Base-by-base conservation (phyloP, 2,329 filamentous ascomycete species). In the Botrytis fragariae region DNA sequence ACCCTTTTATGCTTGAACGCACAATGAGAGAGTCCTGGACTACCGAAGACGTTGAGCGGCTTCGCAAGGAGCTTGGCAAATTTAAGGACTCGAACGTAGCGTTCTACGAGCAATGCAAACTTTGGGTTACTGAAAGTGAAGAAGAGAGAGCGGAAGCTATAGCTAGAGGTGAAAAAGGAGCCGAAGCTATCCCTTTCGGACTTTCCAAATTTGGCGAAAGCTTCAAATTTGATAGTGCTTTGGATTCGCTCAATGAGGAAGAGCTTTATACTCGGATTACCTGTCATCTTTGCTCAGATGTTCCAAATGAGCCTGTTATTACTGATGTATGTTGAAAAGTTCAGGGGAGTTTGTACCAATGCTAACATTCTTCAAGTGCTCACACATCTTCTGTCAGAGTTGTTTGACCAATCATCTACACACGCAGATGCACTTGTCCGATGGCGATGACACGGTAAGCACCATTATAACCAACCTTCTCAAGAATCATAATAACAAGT, bases 381-480 rank as follows among this genome's bases (percentile, higher is more conserved):
- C 83, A 25, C 89, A 91, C 74, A 79, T 89, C 8, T 88, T 88
- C 75, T 91, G 89, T 79, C 72, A 78, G 1, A 78, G 81, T 0
- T 91, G 89, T 75, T 80, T 88, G 12, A 70, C 69, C 75, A 76
- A 78, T 3, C 76, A 78, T 3, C 73, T 83, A 60, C 71, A 72
- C 39, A 14, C 10, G 6, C 71, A 72, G 59, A 32, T 69, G 7
- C 51, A 48, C n/a, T 4, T 59, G 7, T 35, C 62, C 3, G 71
- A 72, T 48, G 62, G 29, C 10, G 62, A 69, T 44, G 71, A 72
- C 9, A 45, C 29, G 25, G 70, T 67, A 57, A 51, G 37, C 12
- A 29, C 8, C 4, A 32, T 42, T 2, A 9, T n/a, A 32, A 12
- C 18, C 10, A 18, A 32, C 2, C 6, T 4, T 37, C 2, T 16